Base-by-base conservation (phyloP, 1,284 basidiomycete species). In the Austropuccinia psidii region DNA sequence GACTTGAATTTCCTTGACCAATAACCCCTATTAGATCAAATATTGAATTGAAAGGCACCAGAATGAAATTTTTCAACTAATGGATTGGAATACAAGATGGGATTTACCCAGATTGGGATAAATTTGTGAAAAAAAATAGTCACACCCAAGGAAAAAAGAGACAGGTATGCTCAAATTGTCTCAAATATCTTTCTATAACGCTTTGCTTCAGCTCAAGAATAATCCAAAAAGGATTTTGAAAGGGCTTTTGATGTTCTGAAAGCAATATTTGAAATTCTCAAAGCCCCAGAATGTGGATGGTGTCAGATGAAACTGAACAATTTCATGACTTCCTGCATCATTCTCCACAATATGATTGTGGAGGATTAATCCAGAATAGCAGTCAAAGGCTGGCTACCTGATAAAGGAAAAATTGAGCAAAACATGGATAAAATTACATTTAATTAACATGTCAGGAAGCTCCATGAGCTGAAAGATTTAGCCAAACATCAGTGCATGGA, bases 161-260 rank as follows among this genome's bases (percentile, higher is more conserved):
- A 39, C 37, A 41, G 7, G 43, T 41, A n/a, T n/a, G n/a, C n/a
- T n/a, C n/a, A n/a, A n/a, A n/a, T n/a, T n/a, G n/a, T n/a, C n/a
- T n/a, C n/a, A n/a, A n/a, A n/a, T n/a, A n/a, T 49, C 33, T 19
- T 21, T 1, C 39, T n/a, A n/a, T n/a, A 64, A 27, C 21, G 4
- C 1, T 27, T 45, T 45, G 60, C 39, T 41, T 33, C 60, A 2
- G 27, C 13, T 47, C 43, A 43, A 17, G 33, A 49, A 47, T 37
- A 62, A 11, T 13, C 45, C 11, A 39, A 62, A 29, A 19, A 35
- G 11, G 35, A n/a, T n/a, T n/a, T n/a, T n/a, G n/a, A n/a, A n/a
- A n/a, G n/a, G n/a, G n/a, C n/a, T 64, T 64, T 64, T n/a, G 61
- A 31, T 57, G 62, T 65, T 1, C 45, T 65, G 6, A 21, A 65